Percentiles rank a stretch among this genome's conserved stretches.
These are phyloP conservation scores for Mycena belliarum DNA, from an alignment of 768 basidiomycete genomes.

Conservation along the genomic window DNA sequence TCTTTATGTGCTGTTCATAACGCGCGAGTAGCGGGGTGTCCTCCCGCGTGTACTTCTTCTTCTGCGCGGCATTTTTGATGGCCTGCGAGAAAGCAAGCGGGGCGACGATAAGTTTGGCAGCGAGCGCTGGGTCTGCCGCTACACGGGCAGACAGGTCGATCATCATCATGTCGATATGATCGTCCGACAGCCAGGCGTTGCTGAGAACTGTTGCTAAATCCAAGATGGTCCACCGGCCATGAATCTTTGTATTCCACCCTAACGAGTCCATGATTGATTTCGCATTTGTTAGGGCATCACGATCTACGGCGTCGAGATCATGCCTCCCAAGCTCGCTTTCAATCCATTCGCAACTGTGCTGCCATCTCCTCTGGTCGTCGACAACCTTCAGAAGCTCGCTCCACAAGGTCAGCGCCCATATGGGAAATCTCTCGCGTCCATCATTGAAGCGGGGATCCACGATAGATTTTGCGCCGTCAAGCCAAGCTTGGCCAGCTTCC, in stretches of 20 bases:
- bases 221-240: background rate
- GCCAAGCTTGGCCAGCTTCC: background rate
- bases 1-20: background rate
- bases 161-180: slow-evolving; percentile 6
- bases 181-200: background rate
- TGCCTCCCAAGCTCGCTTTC: background rate
- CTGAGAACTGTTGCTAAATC: background rate
- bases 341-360: background rate
- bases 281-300: background rate
- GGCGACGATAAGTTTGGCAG: background rate
- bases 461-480: background rate
- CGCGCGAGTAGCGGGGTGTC: background rate
- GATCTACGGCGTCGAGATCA: background rate
- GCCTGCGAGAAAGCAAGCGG: background rate
- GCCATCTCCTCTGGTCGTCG: background rate
- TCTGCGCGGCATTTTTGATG: background rate
- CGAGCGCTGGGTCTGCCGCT: background rate
- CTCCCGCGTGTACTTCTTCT: background rate
- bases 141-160: background rate
- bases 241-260: background rate
- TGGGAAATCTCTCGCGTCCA: background rate
- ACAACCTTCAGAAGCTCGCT: background rate
- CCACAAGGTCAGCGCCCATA: background rate
- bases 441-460: background rate
- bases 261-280: background rate